Percentiles rank a stretch among this genome's conserved stretches.
Conservation (phyloP, 805 yeast genomes). For the Saccharomycopsis lassenensis region DNA sequence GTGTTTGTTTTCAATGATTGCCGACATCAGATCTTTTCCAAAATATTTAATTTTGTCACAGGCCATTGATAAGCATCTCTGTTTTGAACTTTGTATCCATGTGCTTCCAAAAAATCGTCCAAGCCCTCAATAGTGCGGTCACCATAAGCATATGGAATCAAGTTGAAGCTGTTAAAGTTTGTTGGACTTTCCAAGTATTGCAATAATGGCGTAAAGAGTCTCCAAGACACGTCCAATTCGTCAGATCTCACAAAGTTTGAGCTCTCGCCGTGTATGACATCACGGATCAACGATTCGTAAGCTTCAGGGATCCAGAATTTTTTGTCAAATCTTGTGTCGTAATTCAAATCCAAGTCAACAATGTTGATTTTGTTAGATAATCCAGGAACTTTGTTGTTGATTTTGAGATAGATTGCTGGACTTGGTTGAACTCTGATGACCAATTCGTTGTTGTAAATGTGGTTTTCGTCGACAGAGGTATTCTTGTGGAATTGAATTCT, state of each 20-base stretch:
- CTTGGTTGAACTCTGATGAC: slow-evolving; percentile 91
- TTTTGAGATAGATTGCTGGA: slow-evolving; percentile 87
- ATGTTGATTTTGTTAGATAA: slow-evolving; percentile 69
- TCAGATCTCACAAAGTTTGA: slow-evolving; percentile 97
- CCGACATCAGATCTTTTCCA: slow-evolving; percentile 17
- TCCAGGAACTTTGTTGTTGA: slow-evolving; percentile 92
- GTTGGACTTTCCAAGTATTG: slow-evolving; percentile 64
- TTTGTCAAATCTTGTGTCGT: slow-evolving; percentile 66
- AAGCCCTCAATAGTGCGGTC: slow-evolving; percentile 76
- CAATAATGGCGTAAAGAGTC: slow-evolving; percentile 82
- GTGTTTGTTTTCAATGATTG: not conserved
- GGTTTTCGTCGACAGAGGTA: slow-evolving; percentile 68
- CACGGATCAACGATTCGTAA: slow-evolving; percentile 89
- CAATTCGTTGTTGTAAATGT: slow-evolving; percentile 82
- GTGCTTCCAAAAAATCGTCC: slow-evolving; percentile 46
- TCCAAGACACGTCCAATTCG: slow-evolving; percentile 91
- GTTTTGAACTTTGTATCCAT: slow-evolving; percentile 63
- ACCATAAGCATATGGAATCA: slow-evolving; percentile 72
- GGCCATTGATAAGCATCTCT: slow-evolving; percentile 85
- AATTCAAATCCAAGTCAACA: slow-evolving; percentile 86
- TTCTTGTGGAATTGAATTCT: slow-evolving; percentile 86
- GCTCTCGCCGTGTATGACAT: slow-evolving; percentile 84
- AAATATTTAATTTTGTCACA: slow-evolving; percentile 40
- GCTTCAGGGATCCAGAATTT: slow-evolving; percentile 97
- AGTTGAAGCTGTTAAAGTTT: slow-evolving; percentile 58